Conservation (phyloP, 2,329 filamentous ascomycete species). For the Aspergillus sp. region DNA sequence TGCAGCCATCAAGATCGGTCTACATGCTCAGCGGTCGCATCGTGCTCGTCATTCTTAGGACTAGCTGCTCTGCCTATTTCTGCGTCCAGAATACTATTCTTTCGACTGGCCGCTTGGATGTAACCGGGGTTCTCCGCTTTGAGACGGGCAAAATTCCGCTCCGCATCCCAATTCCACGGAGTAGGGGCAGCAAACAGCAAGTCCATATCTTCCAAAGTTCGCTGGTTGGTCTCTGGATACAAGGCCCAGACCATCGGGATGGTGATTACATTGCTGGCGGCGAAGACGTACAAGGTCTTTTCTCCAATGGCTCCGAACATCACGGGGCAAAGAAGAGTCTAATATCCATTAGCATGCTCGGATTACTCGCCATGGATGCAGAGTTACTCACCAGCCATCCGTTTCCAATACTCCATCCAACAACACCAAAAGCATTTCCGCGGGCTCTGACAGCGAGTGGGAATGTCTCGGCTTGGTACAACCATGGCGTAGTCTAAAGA, state of each 20-base stretch:
- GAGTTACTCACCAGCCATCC: constrained; percentile 51
- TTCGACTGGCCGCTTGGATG: constrained; percentile 33
- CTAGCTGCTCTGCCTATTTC: constrained; percentile 20
- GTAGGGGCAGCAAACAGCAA: constrained; percentile 63
- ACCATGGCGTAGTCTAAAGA: constrained; percentile 47
- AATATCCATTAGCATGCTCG: neutral
- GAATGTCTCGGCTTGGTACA: constrained; percentile 71
- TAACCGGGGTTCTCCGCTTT: constrained; percentile 56
- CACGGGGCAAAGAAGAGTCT: constrained; percentile 51
- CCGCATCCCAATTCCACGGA: constrained; percentile 68
- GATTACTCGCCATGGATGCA: too few species aligned
- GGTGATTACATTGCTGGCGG: constrained; percentile 59
- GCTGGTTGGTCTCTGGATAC: constrained; percentile 69
- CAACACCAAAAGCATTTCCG: constrained; percentile 71
- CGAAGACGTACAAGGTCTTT: constrained; percentile 72
- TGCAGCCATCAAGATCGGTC: neutral
- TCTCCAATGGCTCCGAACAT: constrained; percentile 62
- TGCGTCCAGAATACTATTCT: constrained; percentile 27
- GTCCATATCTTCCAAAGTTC: constrained; percentile 72
- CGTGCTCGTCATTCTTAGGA: neutral
- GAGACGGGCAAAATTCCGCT: constrained; percentile 58
- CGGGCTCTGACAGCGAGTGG: constrained; percentile 66
- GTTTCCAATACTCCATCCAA: constrained; percentile 73
- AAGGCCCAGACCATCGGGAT: constrained; percentile 69
- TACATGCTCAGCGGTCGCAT: neutral